These are phyloP conservation scores for Ogataea minuta DNA, from an alignment of 805 yeast species.

Conservation along the genomic window DNA sequence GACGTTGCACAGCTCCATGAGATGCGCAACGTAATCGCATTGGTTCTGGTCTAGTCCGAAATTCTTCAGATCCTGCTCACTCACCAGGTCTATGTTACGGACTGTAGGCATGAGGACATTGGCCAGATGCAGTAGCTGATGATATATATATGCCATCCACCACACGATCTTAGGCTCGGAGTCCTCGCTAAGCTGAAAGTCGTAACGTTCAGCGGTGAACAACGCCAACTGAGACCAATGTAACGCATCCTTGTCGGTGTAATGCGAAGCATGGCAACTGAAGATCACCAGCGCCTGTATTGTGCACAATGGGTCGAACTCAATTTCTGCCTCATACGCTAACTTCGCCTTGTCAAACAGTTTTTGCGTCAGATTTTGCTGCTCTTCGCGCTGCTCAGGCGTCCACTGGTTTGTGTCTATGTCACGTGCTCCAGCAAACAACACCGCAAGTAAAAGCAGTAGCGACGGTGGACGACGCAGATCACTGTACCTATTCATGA, in stretches of 20 bases:
- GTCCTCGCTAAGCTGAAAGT: conserved; percentile 52
- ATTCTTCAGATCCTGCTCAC: conserved; percentile 7
- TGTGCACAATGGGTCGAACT: conserved; percentile 58
- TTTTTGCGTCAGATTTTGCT: conserved; percentile 43
- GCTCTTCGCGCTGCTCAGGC: conserved; percentile 37
- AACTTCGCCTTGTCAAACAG: conserved; percentile 36
- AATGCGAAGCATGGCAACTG: conserved; percentile 11
- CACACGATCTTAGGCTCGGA: conserved; percentile 43
- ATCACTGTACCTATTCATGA: conserved; percentile 55
- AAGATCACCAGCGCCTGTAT: conserved; percentile 47
- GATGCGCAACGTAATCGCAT: conserved; percentile 8
- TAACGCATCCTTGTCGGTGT: conserved; percentile 47
- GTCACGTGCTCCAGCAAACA: conserved; percentile 64
- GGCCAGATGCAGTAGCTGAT: conserved; percentile 11
- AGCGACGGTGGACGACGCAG: conserved; percentile 57
- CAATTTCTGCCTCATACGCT: conserved; percentile 37
- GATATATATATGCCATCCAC: conserved; percentile 58
- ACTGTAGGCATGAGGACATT: conserved; percentile 1
- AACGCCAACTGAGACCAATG: conserved; percentile 72
- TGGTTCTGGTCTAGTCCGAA: conserved; percentile 13
- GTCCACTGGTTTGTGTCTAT: conserved; percentile 52
- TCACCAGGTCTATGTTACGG: conserved; percentile 1
- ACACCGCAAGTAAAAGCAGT: conserved; percentile 57
- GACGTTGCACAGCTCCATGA: conserved; percentile 6
- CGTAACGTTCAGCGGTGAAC: conserved; percentile 71